Evolutionary conservation across 345 rosid species (phyloP), one percentile per base, ranked within the genome.

Genomic region (Bruguiera parviflora): DNA sequence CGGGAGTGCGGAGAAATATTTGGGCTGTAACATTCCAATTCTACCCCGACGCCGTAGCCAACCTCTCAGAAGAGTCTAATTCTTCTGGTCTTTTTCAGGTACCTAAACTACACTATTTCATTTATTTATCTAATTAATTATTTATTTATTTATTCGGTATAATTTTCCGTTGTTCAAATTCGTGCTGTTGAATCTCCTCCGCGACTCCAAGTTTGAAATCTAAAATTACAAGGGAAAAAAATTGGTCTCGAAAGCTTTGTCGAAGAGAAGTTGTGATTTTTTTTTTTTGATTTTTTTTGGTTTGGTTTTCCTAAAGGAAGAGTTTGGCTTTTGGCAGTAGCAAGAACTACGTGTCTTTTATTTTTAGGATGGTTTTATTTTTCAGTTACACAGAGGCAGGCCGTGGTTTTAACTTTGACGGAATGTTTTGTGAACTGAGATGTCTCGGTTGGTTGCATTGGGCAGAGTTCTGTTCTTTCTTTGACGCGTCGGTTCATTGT

Each of bases 161-260:
- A 24, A 3, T 53, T 3, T 16, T 53, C 13, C 5, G 3, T 8
- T 9, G 15, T 49, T 3, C n/a, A 43, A n/a, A 10, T 3, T 21
- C 47, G 22, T 51, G 66, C 65, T 71, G 55, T 43, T 29, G 63
- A 55, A 63, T 67, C 33, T 43, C n/a, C 22, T 58, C 25, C 46
- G 28, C 1, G 24, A 65, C 65, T 58, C 75, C 28, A 58, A 8
- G 65, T 72, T 57, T 72, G 49, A 72, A 19, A 47, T 8, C 35
- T 35, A 49, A 25, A 58, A 71, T n/a, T 53, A 27, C 5, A 9
- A 18, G 31, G 33, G 4, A 32, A 46, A 25, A 27, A 27, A 62
- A 33, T 5, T 0, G 37, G 2, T 64, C 22, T 27, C 51, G 55
- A 25, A 20, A n/a, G 53, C 9, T 53, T 24, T 21, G 21, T 53